These are phyloP conservation scores for Themeda triandra DNA, from an alignment of 176 grass and related monocot species.

Conservation along the genomic window DNA sequence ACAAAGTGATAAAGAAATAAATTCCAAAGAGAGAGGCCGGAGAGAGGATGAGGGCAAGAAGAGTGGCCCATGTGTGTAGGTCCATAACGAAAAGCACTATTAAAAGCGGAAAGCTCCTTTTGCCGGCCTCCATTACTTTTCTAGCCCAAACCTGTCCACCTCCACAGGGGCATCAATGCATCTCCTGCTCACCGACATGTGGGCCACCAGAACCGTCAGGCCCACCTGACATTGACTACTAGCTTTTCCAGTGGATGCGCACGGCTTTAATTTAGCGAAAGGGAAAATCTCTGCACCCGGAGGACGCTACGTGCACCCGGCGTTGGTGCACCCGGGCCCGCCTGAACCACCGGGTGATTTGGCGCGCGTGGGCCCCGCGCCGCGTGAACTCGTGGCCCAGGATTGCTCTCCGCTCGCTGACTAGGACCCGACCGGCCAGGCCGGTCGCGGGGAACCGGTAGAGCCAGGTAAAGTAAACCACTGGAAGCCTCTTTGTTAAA, in stretches of 20 bases:
- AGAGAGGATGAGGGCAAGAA: neutral
- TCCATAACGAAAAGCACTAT: slow-evolving; percentile 3
- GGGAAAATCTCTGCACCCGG: neutral
- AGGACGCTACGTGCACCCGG: neutral
- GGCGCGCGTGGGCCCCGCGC: neutral
- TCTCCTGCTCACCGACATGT: neutral
- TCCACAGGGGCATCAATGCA: too few species aligned
- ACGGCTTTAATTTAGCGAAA: neutral
- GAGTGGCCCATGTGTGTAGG: slow-evolving; percentile 16
- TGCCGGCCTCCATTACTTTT: slow-evolving; percentile 23
- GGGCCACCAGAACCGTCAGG: accelerated
- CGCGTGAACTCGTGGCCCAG: slow-evolving; percentile 32
- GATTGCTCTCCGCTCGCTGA: slow-evolving; percentile 27
- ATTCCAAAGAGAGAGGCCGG: neutral
- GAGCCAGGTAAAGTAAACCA: slow-evolving; percentile 26
- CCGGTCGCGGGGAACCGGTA: slow-evolving; percentile 34
- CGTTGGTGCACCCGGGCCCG: neutral
- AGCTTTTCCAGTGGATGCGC: neutral
- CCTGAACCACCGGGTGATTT: slow-evolving; percentile 2
- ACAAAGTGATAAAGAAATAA: neutral
- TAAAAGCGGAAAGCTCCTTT: slow-evolving; percentile 39
- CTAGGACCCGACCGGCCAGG: slow-evolving; percentile 13
- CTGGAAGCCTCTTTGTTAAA: neutral
- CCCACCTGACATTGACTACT: neutral
- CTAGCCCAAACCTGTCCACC: neutral